A percentile compares a stretch with the other conserved stretches of the same genome.
These are phyloP conservation scores for Tylopilus plumbeoviolaceoides DNA, from an alignment of 768 basidiomycete species.

Conservation along the genomic window DNA sequence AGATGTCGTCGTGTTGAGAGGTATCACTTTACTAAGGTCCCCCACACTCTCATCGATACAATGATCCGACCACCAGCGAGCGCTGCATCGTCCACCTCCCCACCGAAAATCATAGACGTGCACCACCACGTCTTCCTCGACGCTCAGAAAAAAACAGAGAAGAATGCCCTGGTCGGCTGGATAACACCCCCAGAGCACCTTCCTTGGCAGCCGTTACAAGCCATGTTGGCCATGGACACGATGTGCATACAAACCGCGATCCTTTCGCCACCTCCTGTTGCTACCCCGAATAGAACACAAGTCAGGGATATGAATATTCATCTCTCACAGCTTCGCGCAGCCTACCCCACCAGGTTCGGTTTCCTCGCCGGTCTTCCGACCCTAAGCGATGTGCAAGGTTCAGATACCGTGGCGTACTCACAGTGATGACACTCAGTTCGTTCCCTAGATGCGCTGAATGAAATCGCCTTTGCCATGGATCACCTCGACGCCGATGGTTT, in stretches of 20 bases:
- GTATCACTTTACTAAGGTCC: not conserved
- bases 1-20: conserved; percentile 9
- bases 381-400: conserved; percentile 60
- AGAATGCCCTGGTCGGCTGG: conserved; percentile 53
- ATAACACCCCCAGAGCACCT: conserved; percentile 57
- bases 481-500: conserved; percentile 60
- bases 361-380: conserved; percentile 68
- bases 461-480: conserved; percentile 61
- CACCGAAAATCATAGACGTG: conserved; percentile 47
- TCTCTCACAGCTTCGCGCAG: conserved; percentile 44
- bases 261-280: conserved; percentile 61
- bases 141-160: conserved; percentile 43
- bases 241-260: conserved; percentile 56
- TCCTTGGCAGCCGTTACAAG: conserved; percentile 59
- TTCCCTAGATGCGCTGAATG: conserved; percentile 48
- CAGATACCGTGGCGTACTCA: not conserved
- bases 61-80: conserved; percentile 15
- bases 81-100: not conserved
- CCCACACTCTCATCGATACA: not conserved
- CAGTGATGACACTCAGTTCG: not conserved
- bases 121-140: conserved; percentile 74
- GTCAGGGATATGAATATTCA: conserved; percentile 47
- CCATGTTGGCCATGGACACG: conserved; percentile 60
- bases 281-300: conserved; percentile 38
- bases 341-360: conserved; percentile 55